These are phyloP conservation scores for Westerdykella sp. DNA, from an alignment of 2,329 filamentous ascomycete species.

Conservation along the genomic window DNA sequence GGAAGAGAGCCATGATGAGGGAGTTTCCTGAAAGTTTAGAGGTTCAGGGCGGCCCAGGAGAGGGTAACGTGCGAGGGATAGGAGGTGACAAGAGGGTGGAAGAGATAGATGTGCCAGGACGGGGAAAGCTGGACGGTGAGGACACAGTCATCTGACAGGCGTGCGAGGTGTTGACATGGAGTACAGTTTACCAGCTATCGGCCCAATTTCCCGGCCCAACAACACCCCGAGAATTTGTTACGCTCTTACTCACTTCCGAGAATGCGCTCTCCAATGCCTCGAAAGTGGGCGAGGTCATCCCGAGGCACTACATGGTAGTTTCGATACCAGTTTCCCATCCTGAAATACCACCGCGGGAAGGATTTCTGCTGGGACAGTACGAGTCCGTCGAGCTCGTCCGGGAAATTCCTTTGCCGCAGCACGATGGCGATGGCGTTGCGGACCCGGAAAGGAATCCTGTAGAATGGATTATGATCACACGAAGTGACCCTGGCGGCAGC, in stretches of 20 bases:
- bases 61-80: slow-evolving; percentile 75
- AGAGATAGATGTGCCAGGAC: slow-evolving; percentile 51
- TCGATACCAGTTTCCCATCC: slow-evolving; percentile 78
- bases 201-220: slow-evolving; percentile 88
- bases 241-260: slow-evolving; percentile 64
- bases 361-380: slow-evolving; percentile 78
- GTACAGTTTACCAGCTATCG: slow-evolving; percentile 71
- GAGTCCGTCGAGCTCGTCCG: slow-evolving; percentile 89
- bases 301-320: slow-evolving; percentile 75
- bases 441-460: slow-evolving; percentile 58
- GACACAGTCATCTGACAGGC: slow-evolving; percentile 5
- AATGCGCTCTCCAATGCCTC: slow-evolving; percentile 46
- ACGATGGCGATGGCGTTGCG: slow-evolving; percentile 28
- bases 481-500: slow-evolving; percentile 80
- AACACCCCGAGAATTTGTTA: slow-evolving; percentile 80
- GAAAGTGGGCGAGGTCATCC: slow-evolving; percentile 37
- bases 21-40: slow-evolving; percentile 78
- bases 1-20: slow-evolving; percentile 66
- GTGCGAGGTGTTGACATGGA: slow-evolving; percentile 2
- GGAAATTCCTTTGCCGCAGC: slow-evolving; percentile 59
- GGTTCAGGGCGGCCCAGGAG: slow-evolving; percentile 62
- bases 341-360: slow-evolving; percentile 61
- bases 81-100: slow-evolving; percentile 73
- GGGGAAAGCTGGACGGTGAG: slow-evolving; percentile 59
- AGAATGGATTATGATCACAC: slow-evolving; percentile 90